Evolutionary conservation across 106 monocot species (phyloP).

Genomic region (Allium cepa): DNA sequence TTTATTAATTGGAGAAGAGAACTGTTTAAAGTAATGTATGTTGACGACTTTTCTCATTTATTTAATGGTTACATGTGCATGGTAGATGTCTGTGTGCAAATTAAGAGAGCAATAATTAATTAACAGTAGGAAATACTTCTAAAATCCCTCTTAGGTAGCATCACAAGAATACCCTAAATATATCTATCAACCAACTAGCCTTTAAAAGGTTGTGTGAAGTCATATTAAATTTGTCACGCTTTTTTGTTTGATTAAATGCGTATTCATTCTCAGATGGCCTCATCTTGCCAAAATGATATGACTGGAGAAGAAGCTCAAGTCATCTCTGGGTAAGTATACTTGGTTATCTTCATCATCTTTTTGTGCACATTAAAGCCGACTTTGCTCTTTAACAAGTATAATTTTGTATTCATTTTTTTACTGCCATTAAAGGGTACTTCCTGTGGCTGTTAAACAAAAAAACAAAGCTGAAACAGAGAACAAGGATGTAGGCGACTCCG

Average conservation of each 20-base stretch:
- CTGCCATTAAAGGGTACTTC: not conserved
- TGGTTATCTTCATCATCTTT: not conserved
- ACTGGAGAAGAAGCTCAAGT: not conserved
- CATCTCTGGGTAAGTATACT: conserved; percentile 4
- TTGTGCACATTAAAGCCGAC: not conserved
- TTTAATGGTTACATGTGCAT: too few relatives aligned
- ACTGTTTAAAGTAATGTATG: too few relatives aligned
- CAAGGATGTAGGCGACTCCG: conserved; percentile 19
- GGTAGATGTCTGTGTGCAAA: too few relatives aligned
- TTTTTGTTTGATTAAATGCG: not conserved
- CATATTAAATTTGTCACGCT: not conserved
- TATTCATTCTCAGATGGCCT: not conserved
- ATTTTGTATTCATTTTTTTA: not conserved
- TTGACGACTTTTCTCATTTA: too few relatives aligned
- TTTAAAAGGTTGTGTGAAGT: too few relatives aligned
- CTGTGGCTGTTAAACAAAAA: conserved; percentile 3
- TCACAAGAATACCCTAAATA: too few relatives aligned
- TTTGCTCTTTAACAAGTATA: not conserved
- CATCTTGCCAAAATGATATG: not conserved
- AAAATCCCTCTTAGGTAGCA: not conserved
- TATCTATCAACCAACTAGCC: too few relatives aligned
- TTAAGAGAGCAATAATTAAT: too few relatives aligned
- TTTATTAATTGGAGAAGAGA: too few relatives aligned
- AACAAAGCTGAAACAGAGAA: conserved; percentile 16
- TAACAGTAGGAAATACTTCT: not conserved